phyloP scores from a whole-genome alignment of 2,329 filamentous ascomycete genomes.

The Cladophialophora exuberans region DNA sequence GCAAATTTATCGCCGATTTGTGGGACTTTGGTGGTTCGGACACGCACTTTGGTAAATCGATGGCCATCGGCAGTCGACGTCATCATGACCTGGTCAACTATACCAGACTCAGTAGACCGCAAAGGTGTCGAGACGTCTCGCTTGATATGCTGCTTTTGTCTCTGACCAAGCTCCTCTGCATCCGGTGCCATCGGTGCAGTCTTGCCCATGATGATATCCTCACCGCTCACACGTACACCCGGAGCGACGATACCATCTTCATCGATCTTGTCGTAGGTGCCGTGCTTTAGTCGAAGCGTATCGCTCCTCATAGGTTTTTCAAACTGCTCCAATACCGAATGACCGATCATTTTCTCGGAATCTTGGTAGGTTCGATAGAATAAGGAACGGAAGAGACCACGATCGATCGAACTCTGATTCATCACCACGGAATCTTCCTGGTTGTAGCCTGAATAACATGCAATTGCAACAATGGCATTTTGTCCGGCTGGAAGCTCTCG shows the following conservation, averaged over 20 bases:
- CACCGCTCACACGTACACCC: slow-evolving; percentile 90
- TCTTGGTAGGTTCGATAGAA: slow-evolving; percentile 99
- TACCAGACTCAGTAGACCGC: slow-evolving; percentile 93
- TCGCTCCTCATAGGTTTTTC: slow-evolving; percentile 91
- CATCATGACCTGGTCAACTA: slow-evolving; percentile 89
- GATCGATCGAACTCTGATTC: slow-evolving; percentile 99
- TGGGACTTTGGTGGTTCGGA: slow-evolving; percentile 94
- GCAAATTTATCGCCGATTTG: slow-evolving; percentile 99
- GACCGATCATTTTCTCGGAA: slow-evolving; percentile 92
- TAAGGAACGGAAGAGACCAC: slow-evolving; percentile 92
- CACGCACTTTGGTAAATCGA: slow-evolving; percentile 95
- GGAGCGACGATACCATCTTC: slow-evolving; percentile 94
- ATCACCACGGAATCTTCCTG: slow-evolving; percentile 99
- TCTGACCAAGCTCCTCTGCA: slow-evolving; percentile 88
- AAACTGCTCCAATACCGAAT: slow-evolving; percentile 89
- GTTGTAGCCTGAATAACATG: slow-evolving; percentile 97
- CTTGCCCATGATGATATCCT: slow-evolving; percentile 99
- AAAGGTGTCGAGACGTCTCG: slow-evolving; percentile 94
- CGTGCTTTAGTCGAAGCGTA: slow-evolving; percentile 82
- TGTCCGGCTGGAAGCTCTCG: slow-evolving; percentile 94
- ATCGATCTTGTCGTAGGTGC: slow-evolving; percentile 96
- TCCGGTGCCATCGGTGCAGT: slow-evolving; percentile 93
- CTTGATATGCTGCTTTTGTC: slow-evolving; percentile 87
- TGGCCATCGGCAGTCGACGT: slow-evolving; percentile 94
- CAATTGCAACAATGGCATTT: slow-evolving; percentile 97